Evolutionary conservation across 768 basidiomycete species (phyloP), one percentile per base, ranked within the genome.

Genomic region (Amanita brunnescens): DNA sequence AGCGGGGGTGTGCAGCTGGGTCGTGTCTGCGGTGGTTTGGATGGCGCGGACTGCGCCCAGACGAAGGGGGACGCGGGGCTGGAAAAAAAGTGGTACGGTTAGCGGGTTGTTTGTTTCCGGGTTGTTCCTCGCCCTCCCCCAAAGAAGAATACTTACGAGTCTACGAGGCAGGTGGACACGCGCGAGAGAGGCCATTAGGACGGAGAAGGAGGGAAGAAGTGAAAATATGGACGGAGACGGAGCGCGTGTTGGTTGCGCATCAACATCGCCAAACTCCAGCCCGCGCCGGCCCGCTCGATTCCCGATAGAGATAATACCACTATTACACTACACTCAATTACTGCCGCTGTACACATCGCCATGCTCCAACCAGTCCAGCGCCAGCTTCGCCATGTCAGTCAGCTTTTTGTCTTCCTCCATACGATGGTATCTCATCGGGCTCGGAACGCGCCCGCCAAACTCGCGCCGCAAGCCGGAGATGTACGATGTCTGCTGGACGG

Each of bases 1-100:
- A 1, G 74, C 64, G 45, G 76, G 70, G 50, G 40, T 44, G 16
- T 51, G 70, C 24, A 89, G 75, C 61, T 76, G 73, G 0, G 87
- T 89, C 42, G 85, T 83, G 73, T 91, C 90, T 2, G 90, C 89
- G 12, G 85, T 75, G 0, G 85, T 92, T 64, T 91, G 87, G 52
- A 93, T 77, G 40, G 72, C 67, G 30, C 91, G 82, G 16, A 73
- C 70, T 12, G 68, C 60, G 24, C 33, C 14, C 5, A 38, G 14
- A n/a, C 23, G 42, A 13, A 20, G 29, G 46, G 6, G 26, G 29
- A 30, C 14, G n/a, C 40, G 32, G 5, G 13, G 32, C 9, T 34
- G 24, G 33, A 2, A 30, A 9, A n/a, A 5, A 18, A 2, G 33
- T 6, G 4, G 23, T 14, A 2, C n/a, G n/a, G n/a, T n/a, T n/a